A percentile compares a stretch with the other conserved stretches of the same genome.
Evolutionary conservation across 2,329 filamentous ascomycete genomes (phyloP).

Genomic region (Onygenales sp.): DNA sequence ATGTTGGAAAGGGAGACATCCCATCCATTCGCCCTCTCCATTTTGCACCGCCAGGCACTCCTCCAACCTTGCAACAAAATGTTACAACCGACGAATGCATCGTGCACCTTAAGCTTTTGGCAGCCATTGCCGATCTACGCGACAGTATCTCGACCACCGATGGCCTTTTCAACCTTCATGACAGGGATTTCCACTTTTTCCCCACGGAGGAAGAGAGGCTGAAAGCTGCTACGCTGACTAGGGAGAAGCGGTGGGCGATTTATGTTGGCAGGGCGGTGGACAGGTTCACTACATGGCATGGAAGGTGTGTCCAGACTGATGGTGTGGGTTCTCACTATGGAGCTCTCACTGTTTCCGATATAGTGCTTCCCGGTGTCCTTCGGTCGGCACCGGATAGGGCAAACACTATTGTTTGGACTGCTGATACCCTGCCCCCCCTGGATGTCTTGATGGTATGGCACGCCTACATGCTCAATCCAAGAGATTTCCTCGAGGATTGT

Average conservation of each 20-base stretch:
- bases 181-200: conserved; percentile 31
- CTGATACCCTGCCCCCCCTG: conserved; percentile 46
- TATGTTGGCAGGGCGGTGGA: conserved; percentile 60
- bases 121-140: conserved; percentile 57
- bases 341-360: conserved; percentile 11
- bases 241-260: conserved; percentile 65
- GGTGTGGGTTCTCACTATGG: conserved; percentile 5
- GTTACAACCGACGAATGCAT: conserved; percentile 49
- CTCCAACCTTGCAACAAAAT: background rate
- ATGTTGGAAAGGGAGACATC: background rate
- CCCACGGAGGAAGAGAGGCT: conserved; percentile 28
- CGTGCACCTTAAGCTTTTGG: conserved; percentile 64
- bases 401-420: conserved; percentile 27
- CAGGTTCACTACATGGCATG: conserved; percentile 60
- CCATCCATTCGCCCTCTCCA: conserved; percentile 3
- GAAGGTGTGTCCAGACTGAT: conserved; percentile 17
- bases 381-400: conserved; percentile 15
- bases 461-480: conserved; percentile 67
- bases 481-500: conserved; percentile 64
- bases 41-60: background rate
- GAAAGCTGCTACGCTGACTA: conserved; percentile 43
- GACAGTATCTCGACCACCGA: conserved; percentile 58
- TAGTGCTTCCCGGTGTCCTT: conserved; percentile 22
- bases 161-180: conserved; percentile 56
- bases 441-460: conserved; percentile 76